Base-by-base conservation (phyloP, 2,329 filamentous ascomycete genomes). In the Hypomyces perniciosus region DNA sequence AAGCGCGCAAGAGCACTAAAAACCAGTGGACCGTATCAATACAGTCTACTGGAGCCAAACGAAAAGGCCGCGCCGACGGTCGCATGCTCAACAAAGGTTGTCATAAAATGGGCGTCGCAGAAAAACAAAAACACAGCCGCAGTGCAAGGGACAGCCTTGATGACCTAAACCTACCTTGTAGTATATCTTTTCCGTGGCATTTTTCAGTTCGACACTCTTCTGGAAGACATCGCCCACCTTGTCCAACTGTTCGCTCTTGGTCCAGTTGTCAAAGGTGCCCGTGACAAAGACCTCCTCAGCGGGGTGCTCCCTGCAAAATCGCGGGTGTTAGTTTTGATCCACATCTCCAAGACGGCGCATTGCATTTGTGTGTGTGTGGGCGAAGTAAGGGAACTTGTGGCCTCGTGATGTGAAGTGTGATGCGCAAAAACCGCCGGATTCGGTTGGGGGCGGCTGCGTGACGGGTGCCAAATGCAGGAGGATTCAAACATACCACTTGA, bases 181-280 rank as follows among this genome's bases (percentile, higher is more conserved):
- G 65, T 85, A 84, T 60, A 95, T 85, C 74, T 93, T 96, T 57
- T 84, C 75, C 44, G 75, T 72, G 12, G 75, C 72, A 50, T 81
- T 74, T 45, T 85, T 76, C 33, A 97, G 77, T 48, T 81, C 74
- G 54, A 99, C 90, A 33, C 82, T 81, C 77, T 96, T 96, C 71
- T 86, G 78, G 70, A 95, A 95, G 61, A 78, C 62, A 57, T 83
- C 76, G 65, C 80, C 86, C 38, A 83, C 78, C 73, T 89, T 90
- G 44, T 90, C 84, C 52, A 99, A 80, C 74, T 87, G 81, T 68
- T 92, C 81, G 51, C 83, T 90, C 77, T 93, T 92, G 59, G 80
- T 79, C 93, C 93, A 99, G 73, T 89, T 80, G 72, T 97, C 92
- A 67, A 97, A 97, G 56, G 88, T 92, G 67, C 93, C 93, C 38